Evolutionary conservation across 2,329 filamentous ascomycete genomes (phyloP).

Genomic region (Saccharata proteae): DNA sequence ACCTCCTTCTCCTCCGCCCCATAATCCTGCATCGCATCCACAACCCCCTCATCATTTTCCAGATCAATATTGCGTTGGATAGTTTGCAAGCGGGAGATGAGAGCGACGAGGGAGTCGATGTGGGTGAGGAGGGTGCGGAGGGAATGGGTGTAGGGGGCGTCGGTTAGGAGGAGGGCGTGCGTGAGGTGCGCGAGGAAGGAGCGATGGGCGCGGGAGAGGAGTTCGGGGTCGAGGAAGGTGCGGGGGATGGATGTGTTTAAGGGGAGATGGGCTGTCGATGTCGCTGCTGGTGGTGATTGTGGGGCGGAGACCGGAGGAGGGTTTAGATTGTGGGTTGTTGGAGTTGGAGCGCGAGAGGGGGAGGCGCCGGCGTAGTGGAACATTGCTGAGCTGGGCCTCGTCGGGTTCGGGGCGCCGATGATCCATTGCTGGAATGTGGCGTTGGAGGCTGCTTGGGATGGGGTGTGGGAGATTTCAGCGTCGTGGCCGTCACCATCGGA

Average conservation of each 20-base stretch:
- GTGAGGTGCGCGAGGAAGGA: constrained; percentile 60
- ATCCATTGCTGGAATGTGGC: no score
- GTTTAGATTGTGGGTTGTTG: no score
- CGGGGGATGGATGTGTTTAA: constrained; percentile 1
- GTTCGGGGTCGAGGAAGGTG: constrained; percentile 67
- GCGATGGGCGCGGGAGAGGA: constrained; percentile 67
- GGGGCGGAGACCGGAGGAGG: no score
- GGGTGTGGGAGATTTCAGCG: background rate
- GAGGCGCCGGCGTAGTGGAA: no score
- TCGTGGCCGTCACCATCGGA: background rate
- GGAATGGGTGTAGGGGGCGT: constrained; percentile 48
- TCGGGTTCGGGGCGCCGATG: no score
- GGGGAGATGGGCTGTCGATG: constrained; percentile 2
- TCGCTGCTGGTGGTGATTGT: constrained; percentile 1
- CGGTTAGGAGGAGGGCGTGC: constrained; percentile 54
- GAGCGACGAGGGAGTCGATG: constrained; percentile 70
- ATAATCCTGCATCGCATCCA: constrained; percentile 41
- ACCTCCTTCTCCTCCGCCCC: constrained; percentile 61
- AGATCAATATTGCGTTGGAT: constrained; percentile 71
- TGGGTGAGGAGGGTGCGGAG: constrained; percentile 57
- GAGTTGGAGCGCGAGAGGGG: no score
- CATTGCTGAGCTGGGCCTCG: no score
- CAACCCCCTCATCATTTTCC: constrained; percentile 69
- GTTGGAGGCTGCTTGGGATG: background rate
- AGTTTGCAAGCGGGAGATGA: constrained; percentile 61